Conservation (phyloP, 495 filamentous ascomycete genomes). For the Podospora pseudoanserina region DNA sequence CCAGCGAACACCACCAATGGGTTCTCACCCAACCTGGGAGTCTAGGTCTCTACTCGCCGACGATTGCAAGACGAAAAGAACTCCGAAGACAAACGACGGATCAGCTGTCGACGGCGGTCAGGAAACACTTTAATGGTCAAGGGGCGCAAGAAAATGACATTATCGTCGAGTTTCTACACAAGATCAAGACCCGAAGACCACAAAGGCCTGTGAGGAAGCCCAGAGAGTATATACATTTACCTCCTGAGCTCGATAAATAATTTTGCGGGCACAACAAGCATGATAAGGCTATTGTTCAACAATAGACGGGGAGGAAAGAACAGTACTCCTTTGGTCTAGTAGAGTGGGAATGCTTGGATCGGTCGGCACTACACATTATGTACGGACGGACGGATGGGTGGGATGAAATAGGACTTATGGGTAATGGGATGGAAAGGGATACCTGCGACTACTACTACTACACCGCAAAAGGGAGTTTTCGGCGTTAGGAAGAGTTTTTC, state of each 20-base stretch:
- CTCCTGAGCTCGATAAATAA: constrained; percentile 20
- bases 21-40: constrained; percentile 63
- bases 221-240: constrained; percentile 22
- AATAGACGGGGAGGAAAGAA: constrained; percentile 11
- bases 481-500: background rate
- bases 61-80: constrained; percentile 61
- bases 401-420: background rate
- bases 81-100: constrained; percentile 68
- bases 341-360: background rate
- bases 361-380: background rate
- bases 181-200: constrained; percentile 51
- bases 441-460: background rate
- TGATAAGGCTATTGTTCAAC: no score
- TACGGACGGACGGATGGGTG: background rate
- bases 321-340: constrained; percentile 10
- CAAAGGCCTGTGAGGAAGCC: constrained; percentile 32
- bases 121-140: constrained; percentile 86
- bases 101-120: constrained; percentile 72
- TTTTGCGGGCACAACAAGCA: no score
- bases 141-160: constrained; percentile 84
- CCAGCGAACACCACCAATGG: constrained; percentile 66
- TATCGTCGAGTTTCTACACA: constrained; percentile 83
- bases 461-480: background rate
- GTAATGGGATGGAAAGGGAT: background rate
- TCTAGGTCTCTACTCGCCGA: constrained; percentile 69